A percentile compares a stretch with the other conserved stretches of the same genome.
Conservation (phyloP, 176 grass and related monocot genomes). For the Secale cereale region DNA sequence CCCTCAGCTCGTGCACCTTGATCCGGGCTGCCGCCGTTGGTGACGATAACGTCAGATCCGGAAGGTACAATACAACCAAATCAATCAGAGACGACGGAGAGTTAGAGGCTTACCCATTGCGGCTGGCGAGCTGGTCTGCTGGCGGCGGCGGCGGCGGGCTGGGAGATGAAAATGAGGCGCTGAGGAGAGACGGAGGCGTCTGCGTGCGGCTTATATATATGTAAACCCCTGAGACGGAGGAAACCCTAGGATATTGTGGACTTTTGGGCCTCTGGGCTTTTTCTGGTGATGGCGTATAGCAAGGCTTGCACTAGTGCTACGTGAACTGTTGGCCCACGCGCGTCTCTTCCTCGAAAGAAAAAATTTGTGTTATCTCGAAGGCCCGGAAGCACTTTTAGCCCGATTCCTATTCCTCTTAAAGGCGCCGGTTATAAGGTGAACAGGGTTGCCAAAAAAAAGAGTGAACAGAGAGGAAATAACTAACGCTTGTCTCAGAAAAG, state of each 20-base stretch:
- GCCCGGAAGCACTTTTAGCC: too few species aligned
- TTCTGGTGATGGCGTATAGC: too few species aligned
- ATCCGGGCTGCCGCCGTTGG: conserved; percentile 45
- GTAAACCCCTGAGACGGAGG: neutral
- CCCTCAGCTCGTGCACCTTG: conserved; percentile 87
- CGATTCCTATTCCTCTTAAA: too few species aligned
- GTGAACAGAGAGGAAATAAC: too few species aligned
- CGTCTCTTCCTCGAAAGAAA: too few species aligned
- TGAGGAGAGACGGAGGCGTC: neutral
- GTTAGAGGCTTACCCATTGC: conserved; percentile 46
- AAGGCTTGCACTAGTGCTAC: too few species aligned
- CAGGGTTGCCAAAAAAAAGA: too few species aligned
- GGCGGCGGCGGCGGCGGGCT: conserved; percentile 22
- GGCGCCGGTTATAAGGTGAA: too few species aligned
- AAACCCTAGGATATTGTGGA: conserved; percentile 30
- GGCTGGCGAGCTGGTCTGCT: neutral
- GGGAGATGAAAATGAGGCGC: conserved; percentile 2
- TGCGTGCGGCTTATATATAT: conserved; percentile 23
- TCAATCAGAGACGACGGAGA: neutral
- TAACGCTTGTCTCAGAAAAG: too few species aligned
- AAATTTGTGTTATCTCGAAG: too few species aligned
- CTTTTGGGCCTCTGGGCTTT: neutral
- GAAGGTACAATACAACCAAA: neutral
- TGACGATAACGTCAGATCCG: conserved; percentile 17
- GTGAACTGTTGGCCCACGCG: too few species aligned